Evolutionary conservation across 306 rosid genomes (phyloP).

Genomic region (Cicer bijugum): DNA sequence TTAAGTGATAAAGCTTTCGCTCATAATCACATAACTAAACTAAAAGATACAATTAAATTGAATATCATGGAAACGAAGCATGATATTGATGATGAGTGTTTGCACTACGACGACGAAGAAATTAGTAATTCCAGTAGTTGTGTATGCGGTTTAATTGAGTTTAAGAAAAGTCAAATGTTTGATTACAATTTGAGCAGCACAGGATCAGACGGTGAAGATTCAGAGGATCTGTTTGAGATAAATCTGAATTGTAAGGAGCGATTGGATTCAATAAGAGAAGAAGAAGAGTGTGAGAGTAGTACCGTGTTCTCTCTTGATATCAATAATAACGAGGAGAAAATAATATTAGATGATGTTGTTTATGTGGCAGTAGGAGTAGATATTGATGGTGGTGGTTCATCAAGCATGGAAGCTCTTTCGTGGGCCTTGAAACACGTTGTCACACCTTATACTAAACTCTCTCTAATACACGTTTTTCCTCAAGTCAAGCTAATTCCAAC

Average conservation of each 20-base stretch:
- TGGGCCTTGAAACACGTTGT: conserved; percentile 67
- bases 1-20: too few relatives aligned
- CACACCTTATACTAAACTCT: conserved; percentile 47
- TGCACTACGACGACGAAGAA: conserved; percentile 36
- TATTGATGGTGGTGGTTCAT: conserved; percentile 26
- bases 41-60: too few relatives aligned
- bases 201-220: conserved; percentile 41
- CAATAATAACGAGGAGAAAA: neutral
- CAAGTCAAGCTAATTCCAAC: conserved; percentile 59
- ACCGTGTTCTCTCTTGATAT: conserved; percentile 50
- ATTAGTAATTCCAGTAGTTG: neutral
- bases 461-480: conserved; percentile 73
- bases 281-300: conserved; percentile 47
- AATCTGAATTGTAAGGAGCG: conserved; percentile 37
- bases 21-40: too few relatives aligned
- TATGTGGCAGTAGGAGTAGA: conserved; percentile 60
- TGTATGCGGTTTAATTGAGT: conserved; percentile 34
- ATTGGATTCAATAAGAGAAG: conserved; percentile 60
- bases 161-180: conserved; percentile 41
- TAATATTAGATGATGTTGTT: conserved; percentile 44
- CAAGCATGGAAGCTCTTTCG: conserved; percentile 66
- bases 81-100: neutral
- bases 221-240: conserved; percentile 43
- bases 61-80: neutral
- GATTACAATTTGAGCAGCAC: conserved; percentile 7